Conservation (phyloP, 2,329 filamentous ascomycete species). For the Nemania sp. region DNA sequence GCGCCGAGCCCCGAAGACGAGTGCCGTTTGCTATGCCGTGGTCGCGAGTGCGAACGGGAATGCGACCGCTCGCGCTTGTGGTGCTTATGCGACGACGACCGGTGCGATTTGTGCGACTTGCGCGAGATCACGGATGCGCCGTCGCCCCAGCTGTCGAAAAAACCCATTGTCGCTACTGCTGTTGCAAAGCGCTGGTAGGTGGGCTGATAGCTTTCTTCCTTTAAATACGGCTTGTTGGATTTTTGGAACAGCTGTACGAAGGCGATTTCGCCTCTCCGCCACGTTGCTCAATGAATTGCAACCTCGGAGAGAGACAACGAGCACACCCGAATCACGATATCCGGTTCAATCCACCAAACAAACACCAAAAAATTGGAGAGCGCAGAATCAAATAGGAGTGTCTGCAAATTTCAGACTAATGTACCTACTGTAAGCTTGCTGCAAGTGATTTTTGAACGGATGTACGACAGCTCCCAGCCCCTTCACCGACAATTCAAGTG, state of each 20-base stretch:
- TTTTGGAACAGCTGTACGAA: no score
- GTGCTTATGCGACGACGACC: slow-evolving; percentile 34
- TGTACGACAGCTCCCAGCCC: slow-evolving; percentile 19
- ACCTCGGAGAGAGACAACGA: neutral
- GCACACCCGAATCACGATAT: slow-evolving; percentile 6
- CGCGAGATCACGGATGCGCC: slow-evolving; percentile 40
- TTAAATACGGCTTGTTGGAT: no score
- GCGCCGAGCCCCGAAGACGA: slow-evolving; percentile 26
- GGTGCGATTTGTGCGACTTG: slow-evolving; percentile 32
- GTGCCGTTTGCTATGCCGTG: slow-evolving; percentile 37
- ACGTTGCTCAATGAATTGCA: neutral
- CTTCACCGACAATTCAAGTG: slow-evolving; percentile 43
- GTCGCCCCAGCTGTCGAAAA: slow-evolving; percentile 39
- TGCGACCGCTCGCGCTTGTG: slow-evolving; percentile 28
- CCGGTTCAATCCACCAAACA: slow-evolving; percentile 14
- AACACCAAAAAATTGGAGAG: slow-evolving; percentile 13
- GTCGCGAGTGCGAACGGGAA: slow-evolving; percentile 29
- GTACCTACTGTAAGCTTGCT: slow-evolving; percentile 22
- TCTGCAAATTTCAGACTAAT: slow-evolving; percentile 1
- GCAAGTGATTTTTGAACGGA: slow-evolving; percentile 32
- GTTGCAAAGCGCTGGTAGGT: neutral
- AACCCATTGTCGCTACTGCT: slow-evolving; percentile 32
- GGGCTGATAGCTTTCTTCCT: neutral
- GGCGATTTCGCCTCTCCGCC: neutral
- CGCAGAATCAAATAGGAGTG: neutral